Evolutionary conservation across 1,284 basidiomycete species (phyloP), one percentile per base, ranked within the genome.

Genomic region (Leccinum griseonigrum): DNA sequence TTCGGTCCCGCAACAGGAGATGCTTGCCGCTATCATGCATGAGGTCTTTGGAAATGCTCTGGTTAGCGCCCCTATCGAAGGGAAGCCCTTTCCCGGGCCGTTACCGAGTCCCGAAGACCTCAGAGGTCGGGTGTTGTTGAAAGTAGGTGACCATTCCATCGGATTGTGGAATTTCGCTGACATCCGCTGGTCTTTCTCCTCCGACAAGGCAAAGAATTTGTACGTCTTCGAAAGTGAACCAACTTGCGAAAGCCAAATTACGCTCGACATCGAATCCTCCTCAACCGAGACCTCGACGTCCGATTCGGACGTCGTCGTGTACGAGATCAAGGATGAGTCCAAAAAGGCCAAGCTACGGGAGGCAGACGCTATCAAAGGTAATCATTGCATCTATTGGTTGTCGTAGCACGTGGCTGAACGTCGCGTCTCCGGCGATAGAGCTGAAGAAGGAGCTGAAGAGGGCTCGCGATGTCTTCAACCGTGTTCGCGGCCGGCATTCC

Each of bases 71-170:
- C 88, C 85, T 0, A 74, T 88, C 0, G 80, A 83, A 46, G 78
- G 81, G 36, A 75, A 80, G 31, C 79, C 78, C 6, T 77, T 77
- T 61, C 76, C 90, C 26, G 79, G 81, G 0, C 71, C 71, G 31
- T 72, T 98, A 48, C 97, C 97, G 0, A 97, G 93, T 71, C 97
- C 97, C 0, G 90, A 95, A 63, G 85, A 91, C 36, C 81, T 99
- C 57, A 90, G 85, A 71, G 87, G 88, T 11, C 86, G 86, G 65
- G 85, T 99, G 43, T 71, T 99, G 57, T 78, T 99, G 68, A 99
- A 99, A 83, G 91, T 88, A 59, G 56, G 71, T 70, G 13, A 0
- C 18, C 11, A 58, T 22, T 43, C 54, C 11, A 13, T 46, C 18
- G 2, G 18, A 3, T 29, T 54, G 3, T 14, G 4, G 50, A 8